phyloP scores from a whole-genome alignment of 2,329 filamentous ascomycete species.

The Trichophyton equinum region DNA sequence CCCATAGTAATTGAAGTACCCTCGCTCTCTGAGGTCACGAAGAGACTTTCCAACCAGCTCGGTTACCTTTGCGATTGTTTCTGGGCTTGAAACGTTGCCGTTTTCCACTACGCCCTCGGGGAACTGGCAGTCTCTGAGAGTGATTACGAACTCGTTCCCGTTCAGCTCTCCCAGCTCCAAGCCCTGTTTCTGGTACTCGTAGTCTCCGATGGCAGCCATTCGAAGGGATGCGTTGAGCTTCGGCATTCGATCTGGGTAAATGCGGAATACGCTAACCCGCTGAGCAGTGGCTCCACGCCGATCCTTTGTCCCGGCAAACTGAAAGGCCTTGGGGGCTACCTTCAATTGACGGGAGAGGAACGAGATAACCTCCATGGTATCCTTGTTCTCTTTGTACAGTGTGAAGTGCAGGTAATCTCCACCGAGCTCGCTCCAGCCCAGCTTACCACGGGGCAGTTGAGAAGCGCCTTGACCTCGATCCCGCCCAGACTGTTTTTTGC shows the following conservation, averaged over 20 bases:
- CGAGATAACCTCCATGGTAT: constrained; percentile 81
- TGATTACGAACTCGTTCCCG: constrained; percentile 90
- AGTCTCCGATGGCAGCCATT: constrained; percentile 61
- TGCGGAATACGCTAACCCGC: constrained; percentile 55
- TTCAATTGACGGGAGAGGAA: constrained; percentile 64
- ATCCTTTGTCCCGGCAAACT: constrained; percentile 86
- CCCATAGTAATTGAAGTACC: constrained; percentile 96
- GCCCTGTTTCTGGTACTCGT: constrained; percentile 57
- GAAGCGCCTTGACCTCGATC: constrained; percentile 16
- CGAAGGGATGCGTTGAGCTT: constrained; percentile 49
- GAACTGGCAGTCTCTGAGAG: constrained; percentile 71
- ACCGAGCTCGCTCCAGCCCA: constrained; percentile 53
- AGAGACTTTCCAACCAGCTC: constrained; percentile 45
- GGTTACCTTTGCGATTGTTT: constrained; percentile 32
- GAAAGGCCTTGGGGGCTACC: constrained; percentile 54
- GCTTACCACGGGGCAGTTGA: constrained; percentile 28
- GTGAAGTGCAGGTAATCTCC: constrained; percentile 82
- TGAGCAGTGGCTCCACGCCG: constrained; percentile 76
- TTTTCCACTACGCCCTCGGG: constrained; percentile 24
- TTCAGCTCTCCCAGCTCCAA: constrained; percentile 71
- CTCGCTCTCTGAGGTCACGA: constrained; percentile 54
- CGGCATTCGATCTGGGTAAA: constrained; percentile 51
- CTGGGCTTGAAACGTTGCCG: constrained; percentile 27
- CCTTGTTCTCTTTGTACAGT: constrained; percentile 91
- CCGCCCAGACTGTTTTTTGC: constrained; percentile 18